Evolutionary conservation across 768 basidiomycete genomes (phyloP), one percentile per base, ranked within the genome.

Genomic region (Auricularia sp.): DNA sequence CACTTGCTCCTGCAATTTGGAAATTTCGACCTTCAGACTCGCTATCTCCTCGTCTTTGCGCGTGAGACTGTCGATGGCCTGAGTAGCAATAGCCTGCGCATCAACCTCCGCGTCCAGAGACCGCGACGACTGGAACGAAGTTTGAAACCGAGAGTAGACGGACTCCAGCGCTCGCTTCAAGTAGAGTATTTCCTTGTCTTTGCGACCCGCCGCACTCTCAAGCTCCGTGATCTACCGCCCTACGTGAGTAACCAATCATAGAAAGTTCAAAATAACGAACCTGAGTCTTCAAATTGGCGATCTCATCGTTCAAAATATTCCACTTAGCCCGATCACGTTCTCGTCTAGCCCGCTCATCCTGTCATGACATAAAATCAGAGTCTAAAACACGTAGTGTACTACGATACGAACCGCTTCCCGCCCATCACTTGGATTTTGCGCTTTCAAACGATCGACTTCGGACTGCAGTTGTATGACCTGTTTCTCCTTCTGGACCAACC

Each of bases 101-200:
- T 92, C 89, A 61, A 87, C 71, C 61, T 85, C 84, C 0, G 79
- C 74, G 61, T 79, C 79, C 47, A 51, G 3, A 1, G 47, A 16
- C 47, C 18, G 47, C 10, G 47, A 45, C 44, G 44, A 51, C 18
- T 59, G 56, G 34, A 59, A 59, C 62, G 82, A 81, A 4, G 82
- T 78, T 4, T 82, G 79, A 72, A 94, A 88, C n/a, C 89, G 82
- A 11, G 86, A 86, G 73, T 92, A 92, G 3, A 95, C 88, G 6
- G 90, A 88, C 73, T 94, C 91, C 44, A 97, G 78, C n/a, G 92
- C 89, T 14, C 88, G 86, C 71, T 92, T 92, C 45, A 94, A 80
- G 69, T 88, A 90, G 0, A 81, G 68, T 39, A 88, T 80, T 64
- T 94, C 89, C 71, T 92, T 93, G 67, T 88, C 84, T 70, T 86